phyloP scores from a whole-genome alignment of 1,139 yeast species.

The Nakaseomyces glabratus region DNA sequence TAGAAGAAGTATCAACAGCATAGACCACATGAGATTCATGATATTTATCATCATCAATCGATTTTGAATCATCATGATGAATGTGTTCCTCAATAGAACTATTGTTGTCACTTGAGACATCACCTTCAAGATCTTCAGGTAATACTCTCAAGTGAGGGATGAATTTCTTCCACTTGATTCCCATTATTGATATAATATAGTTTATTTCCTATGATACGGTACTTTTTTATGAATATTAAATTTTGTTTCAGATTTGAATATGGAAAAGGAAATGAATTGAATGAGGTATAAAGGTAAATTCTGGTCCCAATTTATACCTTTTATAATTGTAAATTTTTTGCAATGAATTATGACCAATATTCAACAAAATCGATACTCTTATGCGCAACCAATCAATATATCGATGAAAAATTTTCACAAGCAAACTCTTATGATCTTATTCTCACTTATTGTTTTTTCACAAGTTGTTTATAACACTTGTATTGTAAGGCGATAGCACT shows the following conservation, averaged over 20 bases:
- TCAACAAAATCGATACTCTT: not conserved
- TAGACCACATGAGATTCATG: no score
- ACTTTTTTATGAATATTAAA: no score
- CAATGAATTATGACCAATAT: not conserved
- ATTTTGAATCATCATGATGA: slow-evolving; percentile 1
- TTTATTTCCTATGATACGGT: not conserved
- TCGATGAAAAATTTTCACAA: no score
- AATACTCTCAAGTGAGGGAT: slow-evolving; percentile 23
- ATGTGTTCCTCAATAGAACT: slow-evolving; percentile 7
- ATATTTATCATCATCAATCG: not conserved
- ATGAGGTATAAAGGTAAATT: not conserved
- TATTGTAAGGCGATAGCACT: no score
- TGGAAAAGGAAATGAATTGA: not conserved
- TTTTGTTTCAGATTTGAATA: no score
- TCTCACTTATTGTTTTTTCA: no score
- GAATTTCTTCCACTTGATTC: slow-evolving; percentile 12
- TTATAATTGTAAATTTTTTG: not conserved
- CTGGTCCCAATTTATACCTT: slow-evolving; percentile 1
- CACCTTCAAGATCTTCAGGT: slow-evolving; percentile 19
- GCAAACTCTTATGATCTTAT: no score
- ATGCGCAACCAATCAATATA: no score
- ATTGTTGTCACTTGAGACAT: slow-evolving; percentile 7
- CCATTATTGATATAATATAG: not conserved
- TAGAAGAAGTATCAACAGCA: no score
- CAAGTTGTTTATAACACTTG: no score